These are phyloP conservation scores for Suillus sp. DNA, from an alignment of 768 basidiomycete genomes.

Conservation along the genomic window DNA sequence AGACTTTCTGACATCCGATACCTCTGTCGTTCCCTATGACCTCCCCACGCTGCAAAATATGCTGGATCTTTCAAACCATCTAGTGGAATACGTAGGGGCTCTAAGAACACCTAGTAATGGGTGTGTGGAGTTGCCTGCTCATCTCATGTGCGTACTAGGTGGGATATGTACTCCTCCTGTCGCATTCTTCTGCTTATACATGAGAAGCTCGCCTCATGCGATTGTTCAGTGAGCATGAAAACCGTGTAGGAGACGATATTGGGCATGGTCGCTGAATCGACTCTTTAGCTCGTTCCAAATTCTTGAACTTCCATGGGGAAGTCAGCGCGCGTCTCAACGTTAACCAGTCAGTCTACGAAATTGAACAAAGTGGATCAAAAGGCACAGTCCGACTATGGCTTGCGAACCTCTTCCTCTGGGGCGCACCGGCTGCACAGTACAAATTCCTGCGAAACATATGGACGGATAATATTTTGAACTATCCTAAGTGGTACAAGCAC, in stretches of 20 bases:
- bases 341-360: slow-evolving; percentile 26
- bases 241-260: slow-evolving; percentile 3
- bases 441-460: slow-evolving; percentile 3
- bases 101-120: background rate
- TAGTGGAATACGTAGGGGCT: slow-evolving; percentile 5
- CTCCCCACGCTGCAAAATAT: slow-evolving; percentile 8
- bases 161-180: background rate
- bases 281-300: slow-evolving; percentile 28
- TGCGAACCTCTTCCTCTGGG: slow-evolving; percentile 1
- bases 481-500: slow-evolving; percentile 10
- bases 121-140: slow-evolving; percentile 2
- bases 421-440: background rate
- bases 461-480: slow-evolving; percentile 7
- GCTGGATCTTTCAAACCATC: slow-evolving; percentile 7
- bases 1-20: slow-evolving; percentile 15
- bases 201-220: slow-evolving; percentile 7
- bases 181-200: slow-evolving; percentile 6
- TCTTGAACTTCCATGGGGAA: slow-evolving; percentile 41
- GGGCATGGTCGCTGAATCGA: slow-evolving; percentile 5
- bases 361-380: slow-evolving; percentile 21
- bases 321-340: slow-evolving; percentile 35
- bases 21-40: slow-evolving; percentile 15
- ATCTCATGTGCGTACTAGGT: slow-evolving; percentile 15
- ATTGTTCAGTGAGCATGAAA: slow-evolving; percentile 12
- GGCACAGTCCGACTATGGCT: background rate